A percentile compares a stretch with the other conserved stretches of the same genome.
These are phyloP conservation scores for Laburnicola sp. DNA, from an alignment of 2,329 filamentous ascomycete genomes.

Conservation along the genomic window DNA sequence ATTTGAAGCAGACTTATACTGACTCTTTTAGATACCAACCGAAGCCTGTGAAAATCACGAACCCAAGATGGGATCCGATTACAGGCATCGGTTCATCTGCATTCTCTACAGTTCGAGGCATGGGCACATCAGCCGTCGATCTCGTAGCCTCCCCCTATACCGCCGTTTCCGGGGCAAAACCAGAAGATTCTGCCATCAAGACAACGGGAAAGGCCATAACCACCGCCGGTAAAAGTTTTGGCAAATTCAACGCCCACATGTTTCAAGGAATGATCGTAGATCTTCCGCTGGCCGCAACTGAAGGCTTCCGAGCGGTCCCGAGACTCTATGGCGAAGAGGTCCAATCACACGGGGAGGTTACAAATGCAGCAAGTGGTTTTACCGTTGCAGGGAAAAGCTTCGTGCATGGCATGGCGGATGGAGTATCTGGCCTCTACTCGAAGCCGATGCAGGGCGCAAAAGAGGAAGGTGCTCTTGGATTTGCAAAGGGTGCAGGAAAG, in stretches of 20 bases:
- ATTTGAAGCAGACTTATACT: not conserved
- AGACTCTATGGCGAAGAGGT: slow-evolving; percentile 45
- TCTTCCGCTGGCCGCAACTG: slow-evolving; percentile 42
- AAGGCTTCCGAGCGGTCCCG: slow-evolving; percentile 43
- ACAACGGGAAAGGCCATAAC: slow-evolving; percentile 1
- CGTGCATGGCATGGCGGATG: slow-evolving; percentile 73
- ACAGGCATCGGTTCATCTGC: slow-evolving; percentile 64
- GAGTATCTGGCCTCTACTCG: slow-evolving; percentile 73
- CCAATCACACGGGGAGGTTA: slow-evolving; percentile 37
- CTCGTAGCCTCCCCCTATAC: slow-evolving; percentile 48
- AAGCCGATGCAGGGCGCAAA: slow-evolving; percentile 70
- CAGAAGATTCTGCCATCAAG: slow-evolving; percentile 6
- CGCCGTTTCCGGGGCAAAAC: slow-evolving; percentile 4
- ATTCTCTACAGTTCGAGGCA: slow-evolving; percentile 56
- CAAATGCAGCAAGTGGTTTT: slow-evolving; percentile 40
- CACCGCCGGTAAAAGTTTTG: slow-evolving; percentile 23
- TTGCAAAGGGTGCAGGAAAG: slow-evolving; percentile 48
- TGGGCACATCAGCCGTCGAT: slow-evolving; percentile 61
- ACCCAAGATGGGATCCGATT: slow-evolving; percentile 62
- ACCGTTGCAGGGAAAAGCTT: slow-evolving; percentile 74
- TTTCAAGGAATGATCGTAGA: slow-evolving; percentile 43
- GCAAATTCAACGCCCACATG: slow-evolving; percentile 20
- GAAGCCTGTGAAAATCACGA: slow-evolving; percentile 37
- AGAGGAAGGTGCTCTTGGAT: slow-evolving; percentile 63
- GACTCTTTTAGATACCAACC: slow-evolving; percentile 18